Conservation (phyloP, 192 early-diverging fungal species). For the Backusella luteola region DNA sequence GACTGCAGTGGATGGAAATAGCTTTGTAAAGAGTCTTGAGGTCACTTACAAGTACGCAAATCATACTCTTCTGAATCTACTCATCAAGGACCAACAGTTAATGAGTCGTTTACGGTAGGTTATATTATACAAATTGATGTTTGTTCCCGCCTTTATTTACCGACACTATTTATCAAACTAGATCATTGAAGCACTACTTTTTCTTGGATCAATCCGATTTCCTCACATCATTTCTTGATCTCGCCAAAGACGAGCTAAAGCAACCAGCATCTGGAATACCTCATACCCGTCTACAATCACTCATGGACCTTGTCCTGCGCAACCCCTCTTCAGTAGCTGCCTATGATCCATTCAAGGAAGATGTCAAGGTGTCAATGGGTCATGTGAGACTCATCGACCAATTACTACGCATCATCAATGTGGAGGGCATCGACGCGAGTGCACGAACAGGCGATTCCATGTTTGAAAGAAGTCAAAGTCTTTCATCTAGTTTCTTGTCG, state of each 20-base stretch:
- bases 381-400: slow-evolving; percentile 64
- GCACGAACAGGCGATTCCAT: neutral
- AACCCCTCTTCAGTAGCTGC: slow-evolving; percentile 82
- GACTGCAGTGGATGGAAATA: slow-evolving; percentile 58
- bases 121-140: neutral
- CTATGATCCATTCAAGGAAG: slow-evolving; percentile 83
- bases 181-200: slow-evolving; percentile 91
- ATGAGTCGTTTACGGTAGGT: slow-evolving; percentile 66
- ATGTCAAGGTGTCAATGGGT: slow-evolving; percentile 76
- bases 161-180: slow-evolving; percentile 23
- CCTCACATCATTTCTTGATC: slow-evolving; percentile 90
- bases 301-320: slow-evolving; percentile 85
- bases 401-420: slow-evolving; percentile 67
- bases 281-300: slow-evolving; percentile 71
- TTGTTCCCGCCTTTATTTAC: neutral
- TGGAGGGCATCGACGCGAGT: slow-evolving; percentile 52
- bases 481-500: neutral
- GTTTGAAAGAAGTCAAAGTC: slow-evolving; percentile 12
- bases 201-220: slow-evolving; percentile 94
- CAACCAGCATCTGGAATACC: slow-evolving; percentile 68
- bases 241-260: slow-evolving; percentile 76
- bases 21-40: slow-evolving; percentile 77
- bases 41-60: slow-evolving; percentile 89
- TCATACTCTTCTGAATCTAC: slow-evolving; percentile 71
- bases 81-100: slow-evolving; percentile 78